These are phyloP conservation scores for Crataegus laevigata DNA, from an alignment of 306 rosid genomes.

Conservation along the genomic window DNA sequence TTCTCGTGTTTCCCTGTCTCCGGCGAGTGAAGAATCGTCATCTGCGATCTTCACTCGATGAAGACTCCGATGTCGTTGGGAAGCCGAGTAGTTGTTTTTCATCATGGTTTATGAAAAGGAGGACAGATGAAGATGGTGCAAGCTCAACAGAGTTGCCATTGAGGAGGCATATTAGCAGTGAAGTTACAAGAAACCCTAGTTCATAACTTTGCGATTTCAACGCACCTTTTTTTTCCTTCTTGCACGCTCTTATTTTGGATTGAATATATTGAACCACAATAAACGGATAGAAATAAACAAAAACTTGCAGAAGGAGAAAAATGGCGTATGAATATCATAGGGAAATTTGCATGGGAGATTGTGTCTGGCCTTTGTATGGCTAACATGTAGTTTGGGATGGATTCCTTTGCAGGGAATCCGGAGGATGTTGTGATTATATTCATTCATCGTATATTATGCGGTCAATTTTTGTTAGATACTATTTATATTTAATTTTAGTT, in stretches of 20 bases:
- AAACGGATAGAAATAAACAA: too few species aligned
- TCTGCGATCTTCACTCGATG: neutral
- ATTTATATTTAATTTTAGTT: too few species aligned
- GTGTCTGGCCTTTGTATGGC: neutral
- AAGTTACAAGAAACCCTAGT: neutral
- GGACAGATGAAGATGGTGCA: neutral
- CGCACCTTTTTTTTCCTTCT: neutral
- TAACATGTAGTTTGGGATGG: neutral
- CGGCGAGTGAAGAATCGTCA: neutral
- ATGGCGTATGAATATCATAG: neutral
- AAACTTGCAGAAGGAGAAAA: neutral
- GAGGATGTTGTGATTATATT: too few species aligned
- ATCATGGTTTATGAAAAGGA: neutral
- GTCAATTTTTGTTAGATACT: too few species aligned
- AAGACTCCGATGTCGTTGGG: neutral
- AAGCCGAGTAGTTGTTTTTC: neutral
- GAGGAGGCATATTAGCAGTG: neutral
- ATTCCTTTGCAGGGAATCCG: too few species aligned
- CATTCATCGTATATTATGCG: too few species aligned
- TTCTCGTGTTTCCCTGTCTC: conserved; percentile 25
- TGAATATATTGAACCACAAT: neutral
- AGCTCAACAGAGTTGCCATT: neutral
- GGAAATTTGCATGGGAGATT: neutral
- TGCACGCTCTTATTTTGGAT: neutral
- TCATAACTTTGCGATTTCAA: neutral